Evolutionary conservation across 495 filamentous ascomycete species (phyloP).

Genomic region (Penicillium diatomitis): DNA sequence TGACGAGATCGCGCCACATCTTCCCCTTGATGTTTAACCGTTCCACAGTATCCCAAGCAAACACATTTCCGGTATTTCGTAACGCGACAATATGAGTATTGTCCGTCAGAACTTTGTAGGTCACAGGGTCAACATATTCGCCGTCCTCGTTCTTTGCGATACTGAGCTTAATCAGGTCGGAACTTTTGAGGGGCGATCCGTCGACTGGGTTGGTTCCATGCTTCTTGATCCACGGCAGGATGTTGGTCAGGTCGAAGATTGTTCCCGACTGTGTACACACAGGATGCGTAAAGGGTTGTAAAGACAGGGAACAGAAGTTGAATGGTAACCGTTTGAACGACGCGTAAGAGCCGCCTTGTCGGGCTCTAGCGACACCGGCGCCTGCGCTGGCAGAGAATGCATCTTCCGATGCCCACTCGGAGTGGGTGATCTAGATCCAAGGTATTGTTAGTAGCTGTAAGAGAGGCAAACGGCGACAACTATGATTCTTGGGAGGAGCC

Average conservation of each 20-base stretch:
- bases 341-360: slow-evolving; percentile 44
- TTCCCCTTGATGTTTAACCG: slow-evolving; percentile 95
- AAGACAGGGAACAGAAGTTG: slow-evolving; percentile 93
- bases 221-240: slow-evolving; percentile 85
- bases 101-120: slow-evolving; percentile 93
- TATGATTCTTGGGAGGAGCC: not conserved
- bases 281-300: slow-evolving; percentile 83
- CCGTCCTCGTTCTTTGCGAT: slow-evolving; percentile 89
- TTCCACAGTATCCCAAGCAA: slow-evolving; percentile 90
- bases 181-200: slow-evolving; percentile 64
- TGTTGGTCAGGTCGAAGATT: slow-evolving; percentile 82
- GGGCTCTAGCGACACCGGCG: slow-evolving; percentile 47
- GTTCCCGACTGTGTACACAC: slow-evolving; percentile 72
- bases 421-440: slow-evolving; percentile 67
- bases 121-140: slow-evolving; percentile 93
- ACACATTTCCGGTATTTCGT: slow-evolving; percentile 84
- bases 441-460: slow-evolving; percentile 7
- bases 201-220: slow-evolving; percentile 85
- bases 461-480: slow-evolving; percentile 4
- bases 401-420: slow-evolving; percentile 89
- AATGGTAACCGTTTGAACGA: slow-evolving; percentile 87
- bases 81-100: slow-evolving; percentile 95
- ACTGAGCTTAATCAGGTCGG: slow-evolving; percentile 83
- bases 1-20: slow-evolving; percentile 88
- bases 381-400: slow-evolving; percentile 70